These are phyloP conservation scores for Camelina sativa DNA, from an alignment of 345 rosid species.

Conservation along the genomic window DNA sequence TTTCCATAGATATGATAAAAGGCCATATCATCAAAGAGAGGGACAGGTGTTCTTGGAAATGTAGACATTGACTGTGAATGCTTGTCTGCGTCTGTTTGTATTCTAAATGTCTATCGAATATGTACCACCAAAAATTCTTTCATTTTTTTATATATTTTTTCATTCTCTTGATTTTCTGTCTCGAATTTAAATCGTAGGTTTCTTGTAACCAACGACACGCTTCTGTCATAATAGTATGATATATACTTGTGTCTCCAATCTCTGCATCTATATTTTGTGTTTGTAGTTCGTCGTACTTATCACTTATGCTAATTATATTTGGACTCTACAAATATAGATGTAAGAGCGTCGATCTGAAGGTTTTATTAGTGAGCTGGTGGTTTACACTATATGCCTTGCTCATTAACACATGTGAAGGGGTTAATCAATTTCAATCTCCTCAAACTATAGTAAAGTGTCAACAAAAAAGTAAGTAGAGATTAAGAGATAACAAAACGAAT, in stretches of 20 bases:
- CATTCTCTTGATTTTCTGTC: neutral
- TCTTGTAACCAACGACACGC: slow-evolving; percentile 42
- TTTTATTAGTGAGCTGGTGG: neutral
- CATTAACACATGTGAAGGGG: neutral
- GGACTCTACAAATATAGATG: slow-evolving; percentile 4
- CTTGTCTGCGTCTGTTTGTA: slow-evolving; percentile 46
- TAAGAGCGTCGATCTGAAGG: neutral
- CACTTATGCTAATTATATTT: slow-evolving; percentile 15
- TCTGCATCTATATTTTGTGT: slow-evolving; percentile 13
- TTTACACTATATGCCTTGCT: neutral
- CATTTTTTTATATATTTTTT: neutral
- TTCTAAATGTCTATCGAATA: slow-evolving; percentile 36
- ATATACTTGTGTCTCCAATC: slow-evolving; percentile 7
- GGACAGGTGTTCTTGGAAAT: slow-evolving; percentile 41
- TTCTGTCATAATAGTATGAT: slow-evolving; percentile 11
- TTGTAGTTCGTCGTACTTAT: slow-evolving; percentile 8
- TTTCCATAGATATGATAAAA: slow-evolving; percentile 28
- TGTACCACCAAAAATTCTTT: slow-evolving; percentile 31
- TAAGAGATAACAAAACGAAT: neutral
- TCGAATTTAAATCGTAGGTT: slow-evolving; percentile 35
- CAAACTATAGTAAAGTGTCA: neutral
- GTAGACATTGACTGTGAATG: slow-evolving; percentile 43
- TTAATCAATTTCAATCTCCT: neutral
- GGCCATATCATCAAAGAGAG: slow-evolving; percentile 34
- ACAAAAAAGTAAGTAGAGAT: neutral